These are phyloP conservation scores for Candida vaughaniae DNA, from an alignment of 805 yeast genomes.

Conservation along the genomic window DNA sequence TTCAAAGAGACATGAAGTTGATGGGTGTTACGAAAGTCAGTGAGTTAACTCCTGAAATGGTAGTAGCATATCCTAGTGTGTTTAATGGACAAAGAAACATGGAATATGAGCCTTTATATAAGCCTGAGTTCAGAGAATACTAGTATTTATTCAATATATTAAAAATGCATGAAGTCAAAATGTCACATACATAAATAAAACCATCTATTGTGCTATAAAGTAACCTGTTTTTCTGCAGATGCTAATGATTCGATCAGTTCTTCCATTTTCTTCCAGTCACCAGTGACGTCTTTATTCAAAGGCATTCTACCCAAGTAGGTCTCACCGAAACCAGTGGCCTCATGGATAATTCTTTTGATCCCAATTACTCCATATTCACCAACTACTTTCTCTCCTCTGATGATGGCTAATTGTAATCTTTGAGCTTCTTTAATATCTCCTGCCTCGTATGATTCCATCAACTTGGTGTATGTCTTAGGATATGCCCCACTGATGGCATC, in stretches of 20 bases:
- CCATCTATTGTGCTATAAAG: too few relatives aligned
- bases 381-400: slow-evolving; percentile 48
- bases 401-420: slow-evolving; percentile 39
- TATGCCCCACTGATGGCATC: slow-evolving; percentile 54
- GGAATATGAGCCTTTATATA: slow-evolving; percentile 15
- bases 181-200: too few relatives aligned
- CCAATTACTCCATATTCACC: slow-evolving; percentile 46
- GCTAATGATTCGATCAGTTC: slow-evolving; percentile 32
- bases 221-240: too few relatives aligned
- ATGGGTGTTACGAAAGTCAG: slow-evolving; percentile 67
- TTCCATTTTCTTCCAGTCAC: slow-evolving; percentile 29
- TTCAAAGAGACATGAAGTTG: slow-evolving; percentile 77
- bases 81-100: slow-evolving; percentile 17
- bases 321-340: slow-evolving; percentile 42
- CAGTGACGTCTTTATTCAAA: slow-evolving; percentile 35
- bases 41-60: slow-evolving; percentile 42
- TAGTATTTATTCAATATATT: not conserved
- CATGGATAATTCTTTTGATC: slow-evolving; percentile 41
- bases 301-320: slow-evolving; percentile 48
- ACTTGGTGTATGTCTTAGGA: slow-evolving; percentile 47
- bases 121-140: slow-evolving; percentile 14
- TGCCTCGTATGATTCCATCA: slow-evolving; percentile 36
- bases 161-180: not conserved
- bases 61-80: slow-evolving; percentile 24
- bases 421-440: slow-evolving; percentile 44